Base-by-base conservation (phyloP, 2,329 filamentous ascomycete species). In the Alternaria infectoria region DNA sequence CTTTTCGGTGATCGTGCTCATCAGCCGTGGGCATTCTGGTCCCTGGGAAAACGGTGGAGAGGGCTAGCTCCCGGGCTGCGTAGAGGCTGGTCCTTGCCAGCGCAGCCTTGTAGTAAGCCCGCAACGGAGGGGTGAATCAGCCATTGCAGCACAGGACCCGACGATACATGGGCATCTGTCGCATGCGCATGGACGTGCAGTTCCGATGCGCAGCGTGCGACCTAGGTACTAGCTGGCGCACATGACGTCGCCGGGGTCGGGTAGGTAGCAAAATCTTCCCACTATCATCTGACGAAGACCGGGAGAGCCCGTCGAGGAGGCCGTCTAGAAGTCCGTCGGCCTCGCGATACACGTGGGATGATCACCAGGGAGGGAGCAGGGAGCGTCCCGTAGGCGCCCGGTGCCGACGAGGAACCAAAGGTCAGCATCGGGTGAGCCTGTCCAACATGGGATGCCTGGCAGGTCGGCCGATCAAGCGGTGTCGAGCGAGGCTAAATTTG, bases 241-340 rank as follows among this genome's bases (percentile, higher is more conserved):
- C 49, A 70, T 70, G 68, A 70, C 68, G 68, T 70, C 58, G 55
- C 19, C 15, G 40, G 54, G 58, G 54, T 54, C 19, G 49, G 49
- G 13, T 36, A 52, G 49, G 49, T 19, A 40, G 49, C 49, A 59
- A 19, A 62, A 43, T 62, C 57, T 55, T 49, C 52, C 66, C 59
- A 70, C 59, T 13, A 58, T 70, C 66, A 65, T 64, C 57, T 70
- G 66, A 70, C 51, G 52, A 47, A 54, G 45, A 47, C 59, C 63
- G 66, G 67, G 66, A 66, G 44, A 68, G 61, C 51, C 63, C 59
- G 59, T 63, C 44, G 36, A 57, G 13, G 52, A 36, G 23, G 12
- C 43, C 44, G 54, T 54, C 28, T 45, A 30, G 49, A 57, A 30
- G 26, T 50, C 55, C 55, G 45, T 54, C 32, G 56, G 36, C 36